Evolutionary conservation across 768 basidiomycete genomes (phyloP), one percentile per base, ranked within the genome.

Genomic region (Hygrophorus pudorinus): DNA sequence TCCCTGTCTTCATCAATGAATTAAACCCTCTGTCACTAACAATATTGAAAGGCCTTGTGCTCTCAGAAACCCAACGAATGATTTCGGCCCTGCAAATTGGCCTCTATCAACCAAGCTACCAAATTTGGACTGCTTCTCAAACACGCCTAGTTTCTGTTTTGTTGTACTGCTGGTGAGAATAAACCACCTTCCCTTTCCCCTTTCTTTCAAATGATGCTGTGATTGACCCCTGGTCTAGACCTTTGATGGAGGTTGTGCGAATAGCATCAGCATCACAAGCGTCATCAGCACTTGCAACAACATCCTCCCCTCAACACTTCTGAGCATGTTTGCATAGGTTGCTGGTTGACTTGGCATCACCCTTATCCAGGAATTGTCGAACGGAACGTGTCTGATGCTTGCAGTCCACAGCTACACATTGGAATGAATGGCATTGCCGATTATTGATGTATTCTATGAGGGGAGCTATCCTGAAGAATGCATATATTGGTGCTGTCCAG

Each of bases 401-500:
- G 41, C 64, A 64, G 2, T 47, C 30, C 1, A 30, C 43, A 5
- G 52, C 53, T 8, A 41, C 28, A 18, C 62, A 65, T n/a, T 45
- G 36, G 50, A 65, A 68, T 13, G 35, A 50, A 40, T 64, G 64
- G 14, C 38, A 38, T 11, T 44, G 50, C 4, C 51, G 44, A 3
- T 51, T 51, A 18, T 56, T 38, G 3, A 53, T 45, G 21, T 57
- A 46, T 13, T 47, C 50, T 33, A 63, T 57, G 0, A 13, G 17
- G 1, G 56, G 51, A 0, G 3, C 46, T 0, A 57, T 56, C 1
- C 62, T 31, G 35, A 59, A 69, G 51, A 66, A 65, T 0, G 53
- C 59, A 52, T 69, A 69, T 6, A 63, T 45, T 0, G 62, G 56
- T 40, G 61, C 53, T 1, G 48, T 56, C 61, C 64, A 66, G 3